These are phyloP conservation scores for Podosphaera fusca DNA, from an alignment of 2,329 filamentous ascomycete species.

Conservation along the genomic window DNA sequence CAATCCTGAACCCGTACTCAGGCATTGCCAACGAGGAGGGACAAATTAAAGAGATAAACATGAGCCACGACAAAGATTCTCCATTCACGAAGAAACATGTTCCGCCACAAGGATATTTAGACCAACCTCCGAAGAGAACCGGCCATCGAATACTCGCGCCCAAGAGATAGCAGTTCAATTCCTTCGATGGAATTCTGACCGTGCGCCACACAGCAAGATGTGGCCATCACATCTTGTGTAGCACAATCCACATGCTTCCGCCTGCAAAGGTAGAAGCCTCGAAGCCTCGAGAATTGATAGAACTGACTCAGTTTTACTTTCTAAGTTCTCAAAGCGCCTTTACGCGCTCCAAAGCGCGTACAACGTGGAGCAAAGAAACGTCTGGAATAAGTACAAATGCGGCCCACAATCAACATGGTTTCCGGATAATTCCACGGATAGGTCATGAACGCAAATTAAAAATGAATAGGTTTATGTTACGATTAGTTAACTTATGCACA, in stretches of 20 bases:
- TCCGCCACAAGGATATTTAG: not conserved
- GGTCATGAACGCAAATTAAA: no score
- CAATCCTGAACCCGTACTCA: not conserved
- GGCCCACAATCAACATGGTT: not conserved
- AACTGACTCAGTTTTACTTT: not conserved
- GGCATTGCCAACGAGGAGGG: not conserved
- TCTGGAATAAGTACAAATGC: conserved; percentile 1
- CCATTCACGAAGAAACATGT: not conserved
- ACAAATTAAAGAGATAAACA: not conserved
- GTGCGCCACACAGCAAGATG: not conserved
- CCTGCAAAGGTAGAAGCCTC: not conserved
- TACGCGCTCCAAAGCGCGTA: not conserved
- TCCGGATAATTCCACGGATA: no score
- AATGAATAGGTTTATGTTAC: no score
- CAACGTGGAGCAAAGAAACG: not conserved
- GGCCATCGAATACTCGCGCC: not conserved
- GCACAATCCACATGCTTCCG: not conserved
- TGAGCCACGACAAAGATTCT: not conserved
- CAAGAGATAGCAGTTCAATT: not conserved
- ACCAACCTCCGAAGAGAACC: not conserved
- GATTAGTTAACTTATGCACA: no score
- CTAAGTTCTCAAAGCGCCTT: not conserved
- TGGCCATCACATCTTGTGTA: not conserved
- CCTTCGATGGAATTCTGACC: not conserved
- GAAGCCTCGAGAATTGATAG: not conserved